Evolutionary conservation across 768 basidiomycete genomes (phyloP), one percentile per base, ranked within the genome.

Genomic region (Chlorophyllum brunneum): DNA sequence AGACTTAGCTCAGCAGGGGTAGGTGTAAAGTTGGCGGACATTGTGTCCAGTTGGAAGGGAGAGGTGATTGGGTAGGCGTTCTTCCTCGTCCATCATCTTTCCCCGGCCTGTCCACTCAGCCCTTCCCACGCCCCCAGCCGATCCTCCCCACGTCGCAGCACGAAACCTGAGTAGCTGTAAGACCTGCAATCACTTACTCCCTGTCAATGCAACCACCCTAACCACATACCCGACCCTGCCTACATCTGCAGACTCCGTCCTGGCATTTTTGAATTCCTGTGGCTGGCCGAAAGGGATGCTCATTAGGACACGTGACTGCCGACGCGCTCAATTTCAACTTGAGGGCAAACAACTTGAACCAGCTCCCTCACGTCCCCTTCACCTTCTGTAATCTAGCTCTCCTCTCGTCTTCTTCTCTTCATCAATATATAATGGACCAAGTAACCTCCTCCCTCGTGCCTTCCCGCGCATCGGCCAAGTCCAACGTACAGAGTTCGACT

Each of bases 371-470:
- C 8, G 4, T 51, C 22, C 46, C 42, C 22, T 37, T 44, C 47
- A n/a, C 34, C 26, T 38, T 36, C 43, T 58, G 49, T 52, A 56
- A 50, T 58, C 36, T 44, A 56, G 23, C 57, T 48, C 36, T 51
- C 54, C 38, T 48, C 44, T 56, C 37, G 66, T 63, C 54, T 63
- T 48, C 57, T 50, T 57, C 48, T 56, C 53, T 56, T 57, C 55
- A 56, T 56, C 54, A n/a, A 54, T 54, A 36, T 52, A 41, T 59
- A 60, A 89, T 91, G 88, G 86, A 89, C 63, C 86, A 88, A 69
- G 73, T 87, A 61, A 78, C 80, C 2, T 72, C 83, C 16, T 81
- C 86, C 39, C 77, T 83, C 18, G 83, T 75, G 2, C 79, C 85
- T 36, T 68, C 82, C 38, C 76, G 85, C 61, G 65, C 76, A 1